Conservation (phyloP, 2,329 filamentous ascomycete genomes). For the Graphilbum sp. region DNA sequence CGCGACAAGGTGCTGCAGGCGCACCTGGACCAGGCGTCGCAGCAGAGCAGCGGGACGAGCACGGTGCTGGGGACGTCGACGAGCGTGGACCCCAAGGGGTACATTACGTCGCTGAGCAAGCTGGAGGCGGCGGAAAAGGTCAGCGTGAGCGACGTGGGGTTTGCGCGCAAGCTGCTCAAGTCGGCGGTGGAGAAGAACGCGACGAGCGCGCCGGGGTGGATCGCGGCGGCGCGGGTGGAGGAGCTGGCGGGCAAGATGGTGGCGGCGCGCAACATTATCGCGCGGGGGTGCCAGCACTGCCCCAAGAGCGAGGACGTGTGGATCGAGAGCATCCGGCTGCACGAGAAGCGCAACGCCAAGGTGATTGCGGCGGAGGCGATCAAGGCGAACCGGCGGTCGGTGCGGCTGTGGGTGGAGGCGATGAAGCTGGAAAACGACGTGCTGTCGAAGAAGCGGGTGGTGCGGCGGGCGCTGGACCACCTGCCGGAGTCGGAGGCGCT, state of each 20-base stretch:
- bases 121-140: slow-evolving; percentile 67
- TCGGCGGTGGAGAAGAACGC: slow-evolving; percentile 96
- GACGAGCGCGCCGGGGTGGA: slow-evolving; percentile 88
- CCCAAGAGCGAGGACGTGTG: slow-evolving; percentile 91
- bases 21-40: slow-evolving; percentile 50
- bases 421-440: slow-evolving; percentile 79
- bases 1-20: slow-evolving; percentile 92
- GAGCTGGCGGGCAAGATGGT: slow-evolving; percentile 86
- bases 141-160: slow-evolving; percentile 86
- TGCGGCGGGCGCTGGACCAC: slow-evolving; percentile 79
- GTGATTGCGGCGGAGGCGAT: slow-evolving; percentile 90
- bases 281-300: slow-evolving; percentile 75
- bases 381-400: slow-evolving; percentile 76
- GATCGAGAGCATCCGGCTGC: slow-evolving; percentile 89
- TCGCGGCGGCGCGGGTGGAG: slow-evolving; percentile 82
- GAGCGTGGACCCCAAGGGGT: slow-evolving; percentile 87
- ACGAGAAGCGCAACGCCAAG: slow-evolving; percentile 85
- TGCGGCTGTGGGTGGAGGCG: slow-evolving; percentile 84
- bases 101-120: slow-evolving; percentile 80
- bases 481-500: slow-evolving; percentile 87
- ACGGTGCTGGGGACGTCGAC: slow-evolving; percentile 68
- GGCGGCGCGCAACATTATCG: slow-evolving; percentile 74
- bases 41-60: slow-evolving; percentile 34
- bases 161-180: slow-evolving; percentile 80
- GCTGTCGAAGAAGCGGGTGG: slow-evolving; percentile 79